Conservation (phyloP, 192 early-diverging fungal species). For the Oehlia diaphana region DNA sequence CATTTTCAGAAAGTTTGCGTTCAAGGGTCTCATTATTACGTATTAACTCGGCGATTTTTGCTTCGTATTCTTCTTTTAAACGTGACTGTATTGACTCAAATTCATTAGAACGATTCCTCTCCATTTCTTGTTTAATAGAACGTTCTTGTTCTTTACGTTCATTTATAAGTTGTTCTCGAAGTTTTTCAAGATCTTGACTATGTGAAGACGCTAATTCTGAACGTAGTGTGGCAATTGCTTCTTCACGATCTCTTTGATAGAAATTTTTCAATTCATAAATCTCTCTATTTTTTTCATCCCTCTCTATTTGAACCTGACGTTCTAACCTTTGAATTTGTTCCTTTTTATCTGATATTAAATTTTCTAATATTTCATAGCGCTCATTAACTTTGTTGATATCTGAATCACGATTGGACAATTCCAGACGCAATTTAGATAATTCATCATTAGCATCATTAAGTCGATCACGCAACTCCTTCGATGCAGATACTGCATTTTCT, state of each 20-base stretch:
- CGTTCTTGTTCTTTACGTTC: neutral
- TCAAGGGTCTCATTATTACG: neutral
- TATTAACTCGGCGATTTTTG: neutral
- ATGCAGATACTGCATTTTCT: neutral
- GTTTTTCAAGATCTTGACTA: neutral
- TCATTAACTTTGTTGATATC: neutral
- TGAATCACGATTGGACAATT: neutral
- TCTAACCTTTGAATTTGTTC: neutral
- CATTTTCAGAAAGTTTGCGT: neutral
- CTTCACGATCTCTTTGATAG: neutral
- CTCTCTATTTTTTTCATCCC: neutral
- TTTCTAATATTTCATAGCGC: neutral
- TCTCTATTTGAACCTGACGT: neutral
- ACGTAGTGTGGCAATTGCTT: neutral
- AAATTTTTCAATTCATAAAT: neutral
- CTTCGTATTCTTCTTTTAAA: neutral
- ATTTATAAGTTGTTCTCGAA: neutral
- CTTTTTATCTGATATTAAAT: neutral
- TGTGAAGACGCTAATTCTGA: neutral
- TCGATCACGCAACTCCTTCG: neutral
- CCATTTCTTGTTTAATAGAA: neutral
- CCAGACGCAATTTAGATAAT: neutral
- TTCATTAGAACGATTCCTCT: neutral
- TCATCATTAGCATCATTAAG: constrained; percentile 9
- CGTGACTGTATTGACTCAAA: neutral